Conservation (phyloP, 331 rosid genomes). For the Malus hybrid region DNA sequence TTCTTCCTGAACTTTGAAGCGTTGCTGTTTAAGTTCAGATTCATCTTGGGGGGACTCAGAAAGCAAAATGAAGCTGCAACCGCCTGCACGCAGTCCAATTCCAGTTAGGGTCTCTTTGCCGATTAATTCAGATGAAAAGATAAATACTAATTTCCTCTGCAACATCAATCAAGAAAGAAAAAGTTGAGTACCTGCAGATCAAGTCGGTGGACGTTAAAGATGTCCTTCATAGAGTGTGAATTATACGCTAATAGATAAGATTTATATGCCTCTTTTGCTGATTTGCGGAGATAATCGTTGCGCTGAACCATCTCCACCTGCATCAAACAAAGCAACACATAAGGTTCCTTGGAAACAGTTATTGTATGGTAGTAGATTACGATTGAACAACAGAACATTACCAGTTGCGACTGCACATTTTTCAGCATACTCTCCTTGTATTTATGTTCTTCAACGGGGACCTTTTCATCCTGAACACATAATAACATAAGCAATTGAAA, state of each 20-base stretch:
- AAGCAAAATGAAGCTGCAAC: conserved; percentile 86
- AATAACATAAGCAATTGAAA: not conserved
- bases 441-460: conserved; percentile 80
- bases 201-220: conserved; percentile 72
- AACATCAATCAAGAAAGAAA: not conserved
- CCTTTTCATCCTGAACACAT: conserved; percentile 68
- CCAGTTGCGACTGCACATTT: conserved; percentile 85
- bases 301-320: conserved; percentile 72
- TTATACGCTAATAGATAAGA: conserved; percentile 77
- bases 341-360: conserved; percentile 1
- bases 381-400: conserved; percentile 14
- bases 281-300: conserved; percentile 64
- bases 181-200: conserved; percentile 59
- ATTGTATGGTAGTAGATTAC: not conserved
- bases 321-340: conserved; percentile 15
- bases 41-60: conserved; percentile 81
- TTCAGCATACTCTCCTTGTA: conserved; percentile 69
- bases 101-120: not conserved
- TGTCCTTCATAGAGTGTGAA: conserved; percentile 91
- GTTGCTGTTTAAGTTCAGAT: conserved; percentile 55
- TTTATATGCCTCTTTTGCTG: conserved; percentile 90
- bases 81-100: conserved; percentile 39
- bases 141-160: too few species aligned
- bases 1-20: conserved; percentile 68
- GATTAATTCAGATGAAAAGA: too few species aligned